phyloP scores from a whole-genome alignment of 2,329 filamentous ascomycete species.

The Alternaria longipes region DNA sequence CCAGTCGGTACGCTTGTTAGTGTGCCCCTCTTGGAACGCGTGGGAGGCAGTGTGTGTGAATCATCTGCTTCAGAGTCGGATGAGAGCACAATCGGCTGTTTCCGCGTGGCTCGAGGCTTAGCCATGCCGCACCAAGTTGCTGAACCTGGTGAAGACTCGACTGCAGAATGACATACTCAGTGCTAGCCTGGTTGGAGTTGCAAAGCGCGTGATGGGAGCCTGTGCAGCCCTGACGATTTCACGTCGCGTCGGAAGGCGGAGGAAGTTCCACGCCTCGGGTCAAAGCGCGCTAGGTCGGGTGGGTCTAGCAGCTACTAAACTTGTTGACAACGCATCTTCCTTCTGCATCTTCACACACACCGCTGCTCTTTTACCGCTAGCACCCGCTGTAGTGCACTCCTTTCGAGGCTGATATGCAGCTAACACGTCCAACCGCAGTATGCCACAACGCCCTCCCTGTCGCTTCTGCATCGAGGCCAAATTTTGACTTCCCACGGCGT shows the following conservation, averaged over 20 bases:
- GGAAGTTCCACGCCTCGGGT: conserved; percentile 3
- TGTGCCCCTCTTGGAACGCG: conserved; percentile 42
- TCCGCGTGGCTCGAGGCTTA: conserved; percentile 49
- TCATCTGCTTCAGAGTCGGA: conserved; percentile 45
- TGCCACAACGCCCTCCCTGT: conserved; percentile 43
- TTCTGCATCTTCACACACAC: conserved; percentile 22
- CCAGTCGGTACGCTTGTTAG: conserved; percentile 34
- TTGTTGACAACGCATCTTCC: conserved; percentile 20
- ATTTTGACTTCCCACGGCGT: conserved; percentile 30
- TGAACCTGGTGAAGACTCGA: conserved; percentile 24
- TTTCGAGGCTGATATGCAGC: conserved; percentile 36
- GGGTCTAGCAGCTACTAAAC: conserved; percentile 2
- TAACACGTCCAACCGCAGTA: conserved; percentile 43
- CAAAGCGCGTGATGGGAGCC: conserved; percentile 13
- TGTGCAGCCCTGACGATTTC: conserved; percentile 5
- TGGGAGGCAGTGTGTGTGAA: conserved; percentile 41
- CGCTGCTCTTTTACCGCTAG: conserved; percentile 19
- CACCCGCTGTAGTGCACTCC: conserved; percentile 22
- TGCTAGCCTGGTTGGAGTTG: conserved; percentile 26
- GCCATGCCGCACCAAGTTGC: conserved; percentile 48
- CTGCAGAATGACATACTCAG: conserved; percentile 44
- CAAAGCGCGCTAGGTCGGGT: conserved; percentile 8
- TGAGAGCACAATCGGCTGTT: conserved; percentile 49
- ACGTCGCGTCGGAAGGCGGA: conserved; percentile 8
- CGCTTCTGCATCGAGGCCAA: conserved; percentile 38